A percentile compares a stretch with the other conserved stretches of the same genome.
Conservation (phyloP, 805 yeast species). For the Saccharomyces cerevisiae region DNA sequence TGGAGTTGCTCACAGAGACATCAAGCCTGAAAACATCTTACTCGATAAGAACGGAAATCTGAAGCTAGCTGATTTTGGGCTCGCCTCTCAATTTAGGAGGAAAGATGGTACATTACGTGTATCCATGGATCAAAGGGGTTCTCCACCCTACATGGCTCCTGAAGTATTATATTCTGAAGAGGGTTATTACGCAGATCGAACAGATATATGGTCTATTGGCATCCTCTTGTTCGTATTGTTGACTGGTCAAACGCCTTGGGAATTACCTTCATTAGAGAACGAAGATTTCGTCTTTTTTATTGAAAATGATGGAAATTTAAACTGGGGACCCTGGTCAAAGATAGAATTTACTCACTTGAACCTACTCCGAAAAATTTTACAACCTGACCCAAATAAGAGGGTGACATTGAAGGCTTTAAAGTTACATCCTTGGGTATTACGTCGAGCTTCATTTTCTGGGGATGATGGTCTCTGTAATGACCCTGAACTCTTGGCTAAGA, state of each 20-base stretch:
- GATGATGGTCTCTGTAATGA: conserved; percentile 45
- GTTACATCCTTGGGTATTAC: conserved; percentile 49
- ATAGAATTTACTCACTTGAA: conserved; percentile 43
- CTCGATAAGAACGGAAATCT: conserved; percentile 57
- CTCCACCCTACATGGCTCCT: conserved; percentile 76
- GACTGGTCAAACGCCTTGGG: conserved; percentile 69
- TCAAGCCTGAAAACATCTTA: conserved; percentile 68
- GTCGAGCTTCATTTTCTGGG: conserved; percentile 37
- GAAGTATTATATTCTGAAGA: conserved; percentile 40
- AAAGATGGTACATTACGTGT: conserved; percentile 40
- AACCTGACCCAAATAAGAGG: conserved; percentile 41
- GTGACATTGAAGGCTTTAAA: conserved; percentile 35
- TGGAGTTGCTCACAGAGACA: conserved; percentile 65
- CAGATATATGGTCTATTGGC: conserved; percentile 69
- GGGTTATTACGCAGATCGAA: conserved; percentile 46
- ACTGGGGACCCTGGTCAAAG: conserved; percentile 47
- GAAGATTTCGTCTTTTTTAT: conserved; percentile 37
- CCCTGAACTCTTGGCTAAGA: conserved; percentile 43
- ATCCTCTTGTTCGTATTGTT: conserved; percentile 52
- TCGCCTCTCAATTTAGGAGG: conserved; percentile 53
- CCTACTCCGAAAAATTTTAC: conserved; percentile 44
- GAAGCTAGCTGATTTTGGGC: conserved; percentile 71
- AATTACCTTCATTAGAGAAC: conserved; percentile 49
- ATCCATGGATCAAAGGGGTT: conserved; percentile 53
- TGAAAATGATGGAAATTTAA: conserved; percentile 38